Evolutionary conservation across 1,284 basidiomycete genomes (phyloP).

Genomic region (Ganoderma meredithae): DNA sequence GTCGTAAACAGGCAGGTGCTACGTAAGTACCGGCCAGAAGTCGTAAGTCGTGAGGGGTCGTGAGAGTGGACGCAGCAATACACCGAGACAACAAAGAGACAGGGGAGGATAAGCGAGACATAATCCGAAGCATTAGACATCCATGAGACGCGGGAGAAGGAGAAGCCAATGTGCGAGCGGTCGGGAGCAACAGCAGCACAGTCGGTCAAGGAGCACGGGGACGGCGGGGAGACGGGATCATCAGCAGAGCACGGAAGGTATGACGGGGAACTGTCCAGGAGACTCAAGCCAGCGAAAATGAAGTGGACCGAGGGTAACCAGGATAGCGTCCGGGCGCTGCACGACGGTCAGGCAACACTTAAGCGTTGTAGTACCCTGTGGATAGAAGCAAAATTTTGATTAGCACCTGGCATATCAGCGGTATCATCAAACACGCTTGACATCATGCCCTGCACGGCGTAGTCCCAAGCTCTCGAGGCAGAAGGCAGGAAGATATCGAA

Average conservation of each 20-base stretch:
- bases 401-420: conserved; percentile 28
- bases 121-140: conserved; percentile 23
- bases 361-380: conserved; percentile 43
- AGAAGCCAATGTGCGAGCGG: conserved; percentile 20
- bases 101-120: conserved; percentile 25
- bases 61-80: conserved; percentile 30
- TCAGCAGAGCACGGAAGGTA: conserved; percentile 26
- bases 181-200: conserved; percentile 10
- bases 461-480: conserved; percentile 17
- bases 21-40: conserved; percentile 30
- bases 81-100: conserved; percentile 30
- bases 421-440: conserved; percentile 18
- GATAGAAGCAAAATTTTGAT: conserved; percentile 31
- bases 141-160: conserved; percentile 28
- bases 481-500: conserved; percentile 16
- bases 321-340: conserved; percentile 27
- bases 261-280: conserved; percentile 29
- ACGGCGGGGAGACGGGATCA: conserved; percentile 18
- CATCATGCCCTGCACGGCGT: conserved; percentile 17
- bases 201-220: conserved; percentile 21
- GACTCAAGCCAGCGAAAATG: conserved; percentile 17
- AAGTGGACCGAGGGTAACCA: conserved; percentile 21
- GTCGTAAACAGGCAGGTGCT: conserved; percentile 31
- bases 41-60: conserved; percentile 39
- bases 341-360: conserved; percentile 28